Base-by-base conservation (phyloP, 1,284 basidiomycete species). In the Tilletiopsis washingtonensis region DNA sequence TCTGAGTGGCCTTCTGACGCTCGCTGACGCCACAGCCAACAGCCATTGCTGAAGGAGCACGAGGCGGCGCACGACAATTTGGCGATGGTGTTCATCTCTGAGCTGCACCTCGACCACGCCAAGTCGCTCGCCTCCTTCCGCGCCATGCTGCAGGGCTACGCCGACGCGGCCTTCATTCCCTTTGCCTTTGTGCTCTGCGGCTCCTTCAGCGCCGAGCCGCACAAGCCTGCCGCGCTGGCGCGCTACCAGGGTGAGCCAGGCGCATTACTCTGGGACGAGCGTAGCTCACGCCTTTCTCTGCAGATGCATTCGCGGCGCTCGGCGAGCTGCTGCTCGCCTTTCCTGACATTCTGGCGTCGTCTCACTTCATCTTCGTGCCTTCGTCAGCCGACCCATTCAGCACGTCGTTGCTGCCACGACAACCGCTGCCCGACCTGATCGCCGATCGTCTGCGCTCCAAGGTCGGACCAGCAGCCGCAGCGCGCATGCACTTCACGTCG, bases 311-410 rank as follows among this genome's bases (percentile, higher is more conserved):
- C 73, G 85, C 88, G 62, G 78, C 81, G 0, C 78, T 98, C 7
- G 88, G 85, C 3, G 88, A 91, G 57, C 77, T 96, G 20, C 84
- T 98, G 49, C 76, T 82, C 4, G 79, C 82, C 3, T 93, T 91
- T 65, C 86, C 89, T 2, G 69, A 78, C 23, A 82, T 97, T 43
- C 81, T 84, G 14, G 80, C 82, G 7, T 77, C 76, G 34, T 90
- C 89, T 1, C 89, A 94, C 68, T 93, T 97, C 74, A 81, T 98
- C 46, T 82, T 98, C 58, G 85, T 98, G 12, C 93, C 93, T 2
- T 93, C 94, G 0, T 91, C 94, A 1, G 76, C 86, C 42, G 93
- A 98, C 75, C 81, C 94, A 5, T 81, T 78, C 75, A 45, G 62
- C 2, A 69, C 75, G 15, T 51, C 79, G 81, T 51, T 86, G 83